Base-by-base conservation (phyloP, 305 asterid genomes). In the Solanum hybrid region DNA sequence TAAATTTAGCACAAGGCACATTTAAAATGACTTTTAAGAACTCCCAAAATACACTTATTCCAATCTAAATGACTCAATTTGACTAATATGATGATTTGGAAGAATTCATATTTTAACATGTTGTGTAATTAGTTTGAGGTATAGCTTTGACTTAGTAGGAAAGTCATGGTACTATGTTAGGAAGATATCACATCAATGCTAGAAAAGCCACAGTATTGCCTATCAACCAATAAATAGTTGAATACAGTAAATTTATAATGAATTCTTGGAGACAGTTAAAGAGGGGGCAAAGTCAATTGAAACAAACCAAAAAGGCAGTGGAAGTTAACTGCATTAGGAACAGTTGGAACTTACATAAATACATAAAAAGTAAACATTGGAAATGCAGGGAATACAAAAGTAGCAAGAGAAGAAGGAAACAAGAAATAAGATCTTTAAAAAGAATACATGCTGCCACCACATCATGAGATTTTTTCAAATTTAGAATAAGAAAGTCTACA, bases 301-400 rank as follows among this genome's bases (percentile, higher is more conserved):
- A 31, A 31, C 76, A 57, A 32, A 22, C 77, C 88, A 85, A 51
- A 51, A 57, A 85, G 39, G 73, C 13, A 85, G 76, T 10, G 12
- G 88, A 51, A 57, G 31, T 51, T 84, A 84, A 70, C 88, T 29
- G 41, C 88, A 51, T 84, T 84, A 45, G 88, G 88, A 84, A 84
- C 29, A 6, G 26, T 51, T 51, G 76, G 41, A 85, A 85, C 29
- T 32, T 85, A 22, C 22, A 83, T 26, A 83, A 7, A 34, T 14
- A 27, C 75, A 84, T 29, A 32, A 51, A 79, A 51, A 51, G 73
- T 45, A 45, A 84, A 51, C 45, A 85, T 5, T 6, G 77, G 22
- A 37, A 85, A 32, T 57, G 77, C 31, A 10, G 31, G 77, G 31
- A 57, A 34, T 31, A 85, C 88, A 20, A 57, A 84, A 51, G 87